Base-by-base conservation (phyloP, 441 rosid species). In the Manihot esculenta region DNA sequence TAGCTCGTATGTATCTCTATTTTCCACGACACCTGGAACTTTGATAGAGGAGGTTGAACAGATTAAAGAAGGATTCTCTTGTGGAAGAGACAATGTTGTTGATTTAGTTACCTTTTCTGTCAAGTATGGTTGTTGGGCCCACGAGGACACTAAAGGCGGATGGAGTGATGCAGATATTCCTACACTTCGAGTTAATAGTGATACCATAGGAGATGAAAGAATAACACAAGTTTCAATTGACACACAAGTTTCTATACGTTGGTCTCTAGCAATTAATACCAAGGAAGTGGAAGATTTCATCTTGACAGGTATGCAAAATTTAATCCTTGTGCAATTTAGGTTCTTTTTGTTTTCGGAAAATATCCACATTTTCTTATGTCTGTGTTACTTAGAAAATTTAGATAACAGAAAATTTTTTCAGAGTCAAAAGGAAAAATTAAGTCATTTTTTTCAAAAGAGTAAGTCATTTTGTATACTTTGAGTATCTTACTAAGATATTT, bases 21-120 rank as follows among this genome's bases (percentile, higher is more conserved):
- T 78, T 84, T 91, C 99, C 57, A 44, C 74, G 21, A 95, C 99
- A 73, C 99, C 97, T 61, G 98, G 99, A 78, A 87, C 86, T 79
- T 82, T 95, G 77, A 78, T 81, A 6, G 72, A 71, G 78, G 98
- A 95, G 87, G 85, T 79, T 71, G 92, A 87, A 53, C 86, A 80
- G 67, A 86, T 89, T 8, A 72, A 76, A 53, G 98, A 87, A 78
- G 96, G 91, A 53, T 85, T 95, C 26, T 66, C 45, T 23, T 95
- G 99, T 75, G 87, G 99, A 53, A 87, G 85, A 81, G 86, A 88
- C 61, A 84, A 83, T 66, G 80, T 77, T 64, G 72, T 89, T 23
- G 99, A 95, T 84, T 86, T 93, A 18, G 90, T 93, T 80, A 75
- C 89, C 11, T 86, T 93, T 65, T 84, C 86, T 7, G 89, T 89